A percentile compares a stretch with the other conserved stretches of the same genome.
Conservation (phyloP, 108 stramenopile species). For the Aurantiochytrium sp. region DNA sequence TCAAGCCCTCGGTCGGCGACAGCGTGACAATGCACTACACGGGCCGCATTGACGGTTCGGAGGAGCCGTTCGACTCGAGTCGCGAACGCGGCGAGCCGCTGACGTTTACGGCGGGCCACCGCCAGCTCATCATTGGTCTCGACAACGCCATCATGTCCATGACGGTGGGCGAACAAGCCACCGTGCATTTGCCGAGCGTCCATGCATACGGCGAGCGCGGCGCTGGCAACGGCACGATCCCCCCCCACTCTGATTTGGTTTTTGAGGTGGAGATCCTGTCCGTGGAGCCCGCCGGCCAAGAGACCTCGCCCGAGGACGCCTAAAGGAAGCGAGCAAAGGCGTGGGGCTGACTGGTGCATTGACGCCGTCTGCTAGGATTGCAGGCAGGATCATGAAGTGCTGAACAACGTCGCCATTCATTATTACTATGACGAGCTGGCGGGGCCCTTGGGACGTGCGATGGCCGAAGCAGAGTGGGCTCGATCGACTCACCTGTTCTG, state of each 20-base stretch:
- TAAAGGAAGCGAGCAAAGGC: background rate
- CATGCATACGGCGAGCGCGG: background rate
- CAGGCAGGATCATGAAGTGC: no score
- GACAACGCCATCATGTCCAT: slow-evolving; percentile 20
- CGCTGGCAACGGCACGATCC: background rate
- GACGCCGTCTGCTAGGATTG: no score
- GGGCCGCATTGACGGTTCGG: background rate
- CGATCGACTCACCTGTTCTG: no score
- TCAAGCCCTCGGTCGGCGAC: background rate
- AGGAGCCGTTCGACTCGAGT: slow-evolving; percentile 20
- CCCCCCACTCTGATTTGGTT: background rate
- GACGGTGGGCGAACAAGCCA: background rate
- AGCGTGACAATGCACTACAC: background rate
- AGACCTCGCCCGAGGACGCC: background rate
- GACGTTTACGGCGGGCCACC: background rate
- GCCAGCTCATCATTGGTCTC: background rate
- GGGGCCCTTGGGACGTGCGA: no score
- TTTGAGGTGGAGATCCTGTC: background rate
- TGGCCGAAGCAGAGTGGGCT: no score
- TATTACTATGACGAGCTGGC: no score
- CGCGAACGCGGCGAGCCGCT: background rate
- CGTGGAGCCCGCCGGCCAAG: background rate
- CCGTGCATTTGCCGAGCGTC: background rate
- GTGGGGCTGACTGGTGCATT: no score
- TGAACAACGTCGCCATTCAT: no score